Base-by-base conservation (phyloP, 108 stramenopile genomes). In the Conticribra guillardii region DNA sequence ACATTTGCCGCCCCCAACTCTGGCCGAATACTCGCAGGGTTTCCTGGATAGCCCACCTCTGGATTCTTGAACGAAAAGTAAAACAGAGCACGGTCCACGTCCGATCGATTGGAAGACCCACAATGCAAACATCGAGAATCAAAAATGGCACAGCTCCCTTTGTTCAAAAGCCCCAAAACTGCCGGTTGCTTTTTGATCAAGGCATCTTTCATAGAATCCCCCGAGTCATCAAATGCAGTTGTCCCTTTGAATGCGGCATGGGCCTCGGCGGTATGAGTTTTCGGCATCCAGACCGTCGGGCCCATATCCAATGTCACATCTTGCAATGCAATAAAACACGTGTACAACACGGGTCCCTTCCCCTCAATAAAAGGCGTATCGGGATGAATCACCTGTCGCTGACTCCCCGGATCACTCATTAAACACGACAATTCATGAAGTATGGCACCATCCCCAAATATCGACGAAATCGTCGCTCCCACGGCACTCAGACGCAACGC, bases 271-370 rank as follows among this genome's bases (percentile, higher is more conserved):
- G 79, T 82, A 69, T 88, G 85, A 4, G 89, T 94, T 3, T 78
- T 32, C 9, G 87, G 90, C 24, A 89, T 29, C 92, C 88, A 94
- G 15, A 78, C 80, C 9, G 93, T 94, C 16, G 93, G 93, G 18
- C 90, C 93, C 93, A 94, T 94, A 24, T 88, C 85, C 53, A 62
- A 4, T 4, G 71, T 66, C 14, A 91, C 82, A 65, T 94, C 89
- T 61, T 94, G 93, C 51, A 94, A 69, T 28, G 93, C 86, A 33
- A 90, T 77, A 58, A 94, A 94, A 54, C 90, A 92, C 4, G 93
- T 94, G 33, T 69, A 76, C 64, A 94, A 51, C 8, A 84, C 86
- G 9, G 89, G 77, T 4, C 83, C 89, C 30, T 67, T 74, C 17
- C 74, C 76, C 3, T 76, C 68, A 14, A 60, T 51, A 48, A 30